These are phyloP conservation scores for Xylariaceae sp. DNA, from an alignment of 2,329 filamentous ascomycete species.

Conservation along the genomic window DNA sequence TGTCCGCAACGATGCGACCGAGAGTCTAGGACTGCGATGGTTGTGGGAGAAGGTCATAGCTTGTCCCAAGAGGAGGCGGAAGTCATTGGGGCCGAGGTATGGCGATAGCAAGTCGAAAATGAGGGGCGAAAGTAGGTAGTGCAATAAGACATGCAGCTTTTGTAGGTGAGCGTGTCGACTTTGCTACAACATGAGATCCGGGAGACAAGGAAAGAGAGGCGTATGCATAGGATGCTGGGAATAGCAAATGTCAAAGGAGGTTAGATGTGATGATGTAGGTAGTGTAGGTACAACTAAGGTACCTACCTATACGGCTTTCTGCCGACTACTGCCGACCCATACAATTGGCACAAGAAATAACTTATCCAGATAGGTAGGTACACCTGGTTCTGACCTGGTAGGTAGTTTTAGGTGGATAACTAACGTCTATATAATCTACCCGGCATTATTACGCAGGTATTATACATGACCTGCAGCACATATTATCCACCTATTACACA, in stretches of 20 bases:
- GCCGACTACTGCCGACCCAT: too few relatives aligned
- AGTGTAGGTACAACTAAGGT: too few relatives aligned
- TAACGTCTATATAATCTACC: too few relatives aligned
- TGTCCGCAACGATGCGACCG: conserved; percentile 33
- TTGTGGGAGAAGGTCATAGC: conserved; percentile 24
- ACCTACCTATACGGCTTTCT: too few relatives aligned
- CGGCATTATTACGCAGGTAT: too few relatives aligned
- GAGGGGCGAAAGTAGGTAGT: neutral
- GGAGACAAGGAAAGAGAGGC: neutral
- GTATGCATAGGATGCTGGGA: neutral
- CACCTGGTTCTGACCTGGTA: too few relatives aligned
- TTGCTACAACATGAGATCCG: neutral
- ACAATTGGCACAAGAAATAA: too few relatives aligned
- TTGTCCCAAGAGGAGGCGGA: conserved; percentile 7
- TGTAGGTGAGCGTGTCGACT: conserved; percentile 2
- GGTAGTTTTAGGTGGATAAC: too few relatives aligned
- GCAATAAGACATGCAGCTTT: neutral
- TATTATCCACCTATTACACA: too few relatives aligned
- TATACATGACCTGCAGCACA: too few relatives aligned
- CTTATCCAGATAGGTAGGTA: too few relatives aligned
- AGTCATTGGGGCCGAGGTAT: conserved; percentile 1
- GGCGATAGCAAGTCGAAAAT: neutral
- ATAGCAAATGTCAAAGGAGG: neutral
- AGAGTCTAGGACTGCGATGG: conserved; percentile 17
- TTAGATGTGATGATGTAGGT: too few relatives aligned